Percentiles rank a stretch among this genome's conserved stretches.
phyloP scores from a whole-genome alignment of 1,284 basidiomycete species.

The Trametes sp. region DNA sequence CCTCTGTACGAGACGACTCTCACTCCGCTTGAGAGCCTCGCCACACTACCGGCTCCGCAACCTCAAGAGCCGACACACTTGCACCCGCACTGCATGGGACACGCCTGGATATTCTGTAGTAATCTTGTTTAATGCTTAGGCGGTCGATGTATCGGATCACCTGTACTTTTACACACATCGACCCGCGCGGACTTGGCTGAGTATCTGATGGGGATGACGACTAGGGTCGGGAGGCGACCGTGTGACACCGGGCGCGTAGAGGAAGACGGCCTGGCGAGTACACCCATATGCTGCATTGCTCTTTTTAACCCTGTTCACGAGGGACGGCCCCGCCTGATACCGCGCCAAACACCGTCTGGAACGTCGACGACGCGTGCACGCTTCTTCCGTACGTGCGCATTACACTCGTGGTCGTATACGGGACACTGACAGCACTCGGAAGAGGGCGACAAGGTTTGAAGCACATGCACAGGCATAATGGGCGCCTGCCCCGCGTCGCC shows the following conservation, averaged over 20 bases:
- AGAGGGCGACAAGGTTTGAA: conserved; percentile 7
- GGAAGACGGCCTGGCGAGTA: conserved; percentile 11
- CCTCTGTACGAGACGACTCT: conserved; percentile 26
- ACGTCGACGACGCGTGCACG: conserved; percentile 11
- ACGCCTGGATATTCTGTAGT: conserved; percentile 31
- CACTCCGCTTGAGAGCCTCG: conserved; percentile 32
- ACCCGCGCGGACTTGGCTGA: conserved; percentile 17
- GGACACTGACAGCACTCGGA: conserved; percentile 21
- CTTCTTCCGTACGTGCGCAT: conserved; percentile 23
- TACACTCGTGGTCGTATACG: conserved; percentile 22
- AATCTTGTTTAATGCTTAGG: conserved; percentile 29
- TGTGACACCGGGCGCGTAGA: conserved; percentile 26
- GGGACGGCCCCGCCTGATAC: conserved; percentile 23
- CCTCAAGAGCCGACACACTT: conserved; percentile 29
- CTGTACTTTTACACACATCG: conserved; percentile 32
- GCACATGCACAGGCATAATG: conserved; percentile 20
- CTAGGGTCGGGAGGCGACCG: conserved; percentile 8
- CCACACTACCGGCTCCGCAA: conserved; percentile 21
- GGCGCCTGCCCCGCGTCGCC: conserved; percentile 1
- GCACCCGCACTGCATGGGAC: conserved; percentile 25
- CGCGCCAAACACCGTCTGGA: conserved; percentile 14
- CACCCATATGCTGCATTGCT: conserved; percentile 26
- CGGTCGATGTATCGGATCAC: conserved; percentile 32
- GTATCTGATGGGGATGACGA: conserved; percentile 11
- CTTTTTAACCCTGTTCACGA: conserved; percentile 23